These are phyloP conservation scores for Inga oerstediana DNA, from an alignment of 306 rosid species.

Conservation along the genomic window DNA sequence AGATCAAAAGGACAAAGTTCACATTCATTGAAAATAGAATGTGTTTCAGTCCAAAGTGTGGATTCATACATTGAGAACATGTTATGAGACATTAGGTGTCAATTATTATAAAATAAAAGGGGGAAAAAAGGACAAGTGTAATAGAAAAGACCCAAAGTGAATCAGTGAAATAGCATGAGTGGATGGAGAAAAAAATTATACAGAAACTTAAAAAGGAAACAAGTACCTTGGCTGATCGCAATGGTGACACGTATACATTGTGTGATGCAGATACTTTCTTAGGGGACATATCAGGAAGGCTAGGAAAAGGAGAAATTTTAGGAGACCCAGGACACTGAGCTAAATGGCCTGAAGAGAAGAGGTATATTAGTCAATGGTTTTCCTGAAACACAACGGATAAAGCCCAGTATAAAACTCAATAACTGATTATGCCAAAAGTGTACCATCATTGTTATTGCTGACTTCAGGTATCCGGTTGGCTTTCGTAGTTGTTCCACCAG, in stretches of 20 bases:
- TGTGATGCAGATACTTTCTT: conserved; percentile 94
- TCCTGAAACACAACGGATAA: conserved; percentile 20
- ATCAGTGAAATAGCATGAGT: neutral
- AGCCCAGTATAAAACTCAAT: conserved; percentile 1
- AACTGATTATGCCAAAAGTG: conserved; percentile 20
- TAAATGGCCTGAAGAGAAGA: conserved; percentile 40
- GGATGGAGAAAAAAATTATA: neutral
- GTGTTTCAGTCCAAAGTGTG: neutral
- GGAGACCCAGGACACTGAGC: conserved; percentile 96
- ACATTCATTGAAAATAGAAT: neutral
- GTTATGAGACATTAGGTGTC: neutral
- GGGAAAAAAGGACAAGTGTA: neutral
- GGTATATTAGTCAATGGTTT: conserved; percentile 30
- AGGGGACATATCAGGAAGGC: conserved; percentile 99
- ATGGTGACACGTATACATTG: conserved; percentile 95
- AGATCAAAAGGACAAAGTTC: conserved; percentile 11
- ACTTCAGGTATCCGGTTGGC: conserved; percentile 64
- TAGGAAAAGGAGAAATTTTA: conserved; percentile 83
- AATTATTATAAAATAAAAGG: neutral
- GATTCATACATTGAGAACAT: conserved; percentile 6
- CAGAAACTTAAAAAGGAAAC: conserved; percentile 23
- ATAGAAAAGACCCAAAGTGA: neutral
- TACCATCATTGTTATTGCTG: conserved; percentile 70
- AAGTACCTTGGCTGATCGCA: conserved; percentile 91
- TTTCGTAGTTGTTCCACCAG: conserved; percentile 63